These are phyloP conservation scores for Trypanosomatidae sp. DNA, from an alignment of 208 protist species.

Conservation along the genomic window DNA sequence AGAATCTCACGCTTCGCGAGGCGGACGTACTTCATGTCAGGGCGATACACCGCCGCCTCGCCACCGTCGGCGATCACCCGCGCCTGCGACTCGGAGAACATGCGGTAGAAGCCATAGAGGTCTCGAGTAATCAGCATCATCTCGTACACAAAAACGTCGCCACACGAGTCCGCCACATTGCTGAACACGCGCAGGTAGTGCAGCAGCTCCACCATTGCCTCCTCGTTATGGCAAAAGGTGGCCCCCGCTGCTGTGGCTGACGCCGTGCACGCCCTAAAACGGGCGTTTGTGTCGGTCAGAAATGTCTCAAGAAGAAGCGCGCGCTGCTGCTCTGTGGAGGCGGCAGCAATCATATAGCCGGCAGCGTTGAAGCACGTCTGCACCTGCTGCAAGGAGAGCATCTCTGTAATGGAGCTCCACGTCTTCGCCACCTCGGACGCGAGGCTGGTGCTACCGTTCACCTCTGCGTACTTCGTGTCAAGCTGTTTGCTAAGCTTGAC, in stretches of 20 bases:
- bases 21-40: conserved; percentile 78
- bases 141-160: conserved; percentile 91
- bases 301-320: conserved; percentile 74
- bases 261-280: conserved; percentile 70
- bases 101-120: conserved; percentile 96
- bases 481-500: conserved; percentile 98
- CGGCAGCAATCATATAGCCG: conserved; percentile 93
- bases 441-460: conserved; percentile 53
- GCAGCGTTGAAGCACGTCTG: conserved; percentile 98
- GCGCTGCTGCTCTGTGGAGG: conserved; percentile 31
- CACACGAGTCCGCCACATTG: conserved; percentile 87
- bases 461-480: conserved; percentile 82
- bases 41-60: conserved; percentile 22
- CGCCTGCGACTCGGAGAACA: conserved; percentile 71
- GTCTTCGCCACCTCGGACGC: conserved; percentile 93
- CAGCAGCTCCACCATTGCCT: conserved; percentile 74
- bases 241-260: conserved; percentile 41
- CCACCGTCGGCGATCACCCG: conserved; percentile 28
- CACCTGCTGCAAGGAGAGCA: conserved; percentile 92
- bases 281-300: conserved; percentile 90
- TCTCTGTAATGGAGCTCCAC: conserved; percentile 88
- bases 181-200: conserved; percentile 97
- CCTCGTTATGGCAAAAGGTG: conserved; percentile 59
- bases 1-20: conserved; percentile 96
- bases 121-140: conserved; percentile 94